Evolutionary conservation across 2,329 filamentous ascomycete species (phyloP).

Genomic region (Cladosporium austrohemisphaericum): DNA sequence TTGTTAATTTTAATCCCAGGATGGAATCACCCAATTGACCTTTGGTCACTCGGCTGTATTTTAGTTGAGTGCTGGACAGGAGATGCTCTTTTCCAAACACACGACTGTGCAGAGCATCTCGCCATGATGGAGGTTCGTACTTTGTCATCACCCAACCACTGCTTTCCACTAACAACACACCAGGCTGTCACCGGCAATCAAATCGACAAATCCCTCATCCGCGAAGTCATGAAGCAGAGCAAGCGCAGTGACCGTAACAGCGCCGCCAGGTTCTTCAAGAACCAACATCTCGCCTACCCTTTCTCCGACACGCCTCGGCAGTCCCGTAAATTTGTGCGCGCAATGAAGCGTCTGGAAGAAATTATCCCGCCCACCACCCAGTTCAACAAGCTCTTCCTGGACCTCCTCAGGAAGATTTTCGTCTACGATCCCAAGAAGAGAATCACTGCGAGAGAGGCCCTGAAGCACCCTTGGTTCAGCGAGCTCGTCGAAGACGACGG

Average conservation of each 20-base stretch:
- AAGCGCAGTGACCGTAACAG: slow-evolving; percentile 30
- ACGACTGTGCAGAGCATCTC: slow-evolving; percentile 65
- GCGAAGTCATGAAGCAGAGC: slow-evolving; percentile 28
- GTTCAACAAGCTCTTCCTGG: slow-evolving; percentile 62
- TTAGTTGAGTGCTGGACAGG: slow-evolving; percentile 66
- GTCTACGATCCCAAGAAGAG: slow-evolving; percentile 63
- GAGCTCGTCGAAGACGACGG: slow-evolving; percentile 63
- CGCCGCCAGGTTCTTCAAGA: slow-evolving; percentile 30
- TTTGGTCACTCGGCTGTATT: slow-evolving; percentile 68
- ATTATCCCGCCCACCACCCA: slow-evolving; percentile 55
- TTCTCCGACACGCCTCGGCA: slow-evolving; percentile 60
- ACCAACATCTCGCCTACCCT: slow-evolving; percentile 59
- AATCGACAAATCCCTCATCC: slow-evolving; percentile 33
- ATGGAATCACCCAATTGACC: slow-evolving; percentile 66
- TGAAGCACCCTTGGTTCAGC: slow-evolving; percentile 65
- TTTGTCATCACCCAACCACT: neutral
- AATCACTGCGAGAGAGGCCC: slow-evolving; percentile 61
- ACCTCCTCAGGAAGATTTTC: slow-evolving; percentile 60
- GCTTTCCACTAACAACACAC: neutral
- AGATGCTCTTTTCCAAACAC: slow-evolving; percentile 65
- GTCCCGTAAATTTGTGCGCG: slow-evolving; percentile 63
- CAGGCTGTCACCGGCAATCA: slow-evolving; percentile 30
- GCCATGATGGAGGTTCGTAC: slow-evolving; percentile 61
- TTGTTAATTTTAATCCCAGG: slow-evolving; percentile 29
- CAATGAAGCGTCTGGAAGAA: slow-evolving; percentile 61